phyloP scores from a whole-genome alignment of 139 green algal species.

The Chlamydomonas sp. region DNA sequence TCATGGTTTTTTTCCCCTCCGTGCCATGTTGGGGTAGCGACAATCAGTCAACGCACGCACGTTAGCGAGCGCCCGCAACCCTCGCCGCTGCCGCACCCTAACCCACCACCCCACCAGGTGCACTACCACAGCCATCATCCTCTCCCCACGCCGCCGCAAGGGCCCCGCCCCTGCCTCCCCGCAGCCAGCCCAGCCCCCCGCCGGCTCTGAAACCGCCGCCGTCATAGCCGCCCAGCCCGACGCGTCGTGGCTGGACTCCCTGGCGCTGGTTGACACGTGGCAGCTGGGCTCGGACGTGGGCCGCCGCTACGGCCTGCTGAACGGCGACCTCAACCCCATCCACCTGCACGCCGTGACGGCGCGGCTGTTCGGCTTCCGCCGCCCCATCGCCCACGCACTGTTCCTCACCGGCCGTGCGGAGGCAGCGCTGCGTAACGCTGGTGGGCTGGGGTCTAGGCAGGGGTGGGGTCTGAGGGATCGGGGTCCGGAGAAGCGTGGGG shows the following conservation, averaged over 20 bases:
- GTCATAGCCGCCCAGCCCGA: background rate
- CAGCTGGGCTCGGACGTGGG: conserved; percentile 48
- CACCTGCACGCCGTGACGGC: conserved; percentile 51
- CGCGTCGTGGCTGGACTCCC: no score
- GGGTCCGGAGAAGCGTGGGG: background rate
- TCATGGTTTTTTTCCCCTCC: no score
- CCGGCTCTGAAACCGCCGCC: background rate
- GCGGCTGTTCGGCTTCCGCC: conserved; percentile 69
- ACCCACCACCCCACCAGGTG: background rate
- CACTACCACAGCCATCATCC: conserved; percentile 50
- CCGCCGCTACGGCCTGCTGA: conserved; percentile 59
- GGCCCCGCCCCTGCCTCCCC: background rate
- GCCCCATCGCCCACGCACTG: conserved; percentile 70
- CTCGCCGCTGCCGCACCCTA: no score
- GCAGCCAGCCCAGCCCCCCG: background rate
- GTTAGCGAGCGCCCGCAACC: no score
- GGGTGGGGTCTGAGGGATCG: background rate
- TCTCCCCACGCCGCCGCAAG: conserved; percentile 35
- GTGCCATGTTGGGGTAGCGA: no score
- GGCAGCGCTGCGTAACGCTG: conserved; percentile 44
- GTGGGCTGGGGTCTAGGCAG: conserved; percentile 10
- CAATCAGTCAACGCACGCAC: no score
- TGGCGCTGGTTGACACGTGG: conserved; percentile 41
- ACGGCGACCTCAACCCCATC: conserved; percentile 68
- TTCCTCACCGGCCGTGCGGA: conserved; percentile 60